Base-by-base conservation (phyloP, 805 yeast genomes). In the Spencermartinsiella europaea region DNA sequence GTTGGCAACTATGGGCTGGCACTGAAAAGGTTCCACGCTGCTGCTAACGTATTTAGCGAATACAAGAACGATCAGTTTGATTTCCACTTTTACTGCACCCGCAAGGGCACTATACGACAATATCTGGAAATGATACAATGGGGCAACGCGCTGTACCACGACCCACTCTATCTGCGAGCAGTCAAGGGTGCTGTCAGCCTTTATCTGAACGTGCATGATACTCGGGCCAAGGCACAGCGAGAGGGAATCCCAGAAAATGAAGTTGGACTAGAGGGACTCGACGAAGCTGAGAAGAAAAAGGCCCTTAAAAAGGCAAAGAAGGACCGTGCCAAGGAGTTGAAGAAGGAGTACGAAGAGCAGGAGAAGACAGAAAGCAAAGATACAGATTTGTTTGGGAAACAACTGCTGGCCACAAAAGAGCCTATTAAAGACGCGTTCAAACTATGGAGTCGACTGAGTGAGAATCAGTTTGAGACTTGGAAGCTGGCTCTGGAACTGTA, bases 81-180 rank as follows among this genome's bases (percentile, higher is more conserved):
- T 64, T 93, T 91, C 81, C 98, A 93, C 63, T 82, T 85, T 39
- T 93, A 87, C 64, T 85, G 95, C 62, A 78, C 86, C 74, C 79
- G 96, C 66, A 80, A 84, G 56, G 98, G 97, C 19, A 87, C 97
- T 4, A 82, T 91, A 21, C 76, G 95, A 53, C 82, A 91, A 5
- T 93, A 91, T 61, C 56, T 85, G 22, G 81, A 80, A 16, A 78
- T 86, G 77, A 55, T 90, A 42, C 65, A 71, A 41, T 93, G 98
- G 98, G 95, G 81, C 47, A 95, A 90, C 62, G 62, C 68, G 17
- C 63, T 93, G 39, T 89, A 73, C 61, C 62, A 78, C 5, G 79
- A 84, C 28, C 88, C 95, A 2, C 75, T 84, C 44, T 87, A 78
- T 59, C 70, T 76, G n/a, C 76, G 93, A 45, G 85, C 85, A 0